These are phyloP conservation scores for Ophiostoma populinum DNA, from an alignment of 2,329 filamentous ascomycete species.

Conservation along the genomic window DNA sequence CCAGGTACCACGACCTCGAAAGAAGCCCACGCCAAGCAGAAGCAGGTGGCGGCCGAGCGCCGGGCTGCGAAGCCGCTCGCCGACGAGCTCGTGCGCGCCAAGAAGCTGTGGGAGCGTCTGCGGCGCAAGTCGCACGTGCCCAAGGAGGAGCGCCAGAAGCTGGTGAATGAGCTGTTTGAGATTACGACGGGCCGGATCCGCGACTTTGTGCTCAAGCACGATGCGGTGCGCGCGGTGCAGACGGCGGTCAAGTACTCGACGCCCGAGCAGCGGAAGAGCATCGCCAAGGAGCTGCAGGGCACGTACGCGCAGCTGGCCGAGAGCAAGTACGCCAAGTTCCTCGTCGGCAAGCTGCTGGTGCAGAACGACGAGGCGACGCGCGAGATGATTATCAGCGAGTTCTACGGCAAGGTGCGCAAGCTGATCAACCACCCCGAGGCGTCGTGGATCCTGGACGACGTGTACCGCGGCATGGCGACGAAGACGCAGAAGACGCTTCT, in stretches of 20 bases:
- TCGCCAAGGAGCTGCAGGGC: conserved; percentile 72
- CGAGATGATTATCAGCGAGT: conserved; percentile 80
- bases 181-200: conserved; percentile 85
- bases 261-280: conserved; percentile 65
- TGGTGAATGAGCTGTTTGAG: conserved; percentile 76
- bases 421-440: conserved; percentile 93
- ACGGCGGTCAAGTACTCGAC: conserved; percentile 94
- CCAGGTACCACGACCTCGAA: conserved; percentile 35
- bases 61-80: conserved; percentile 87
- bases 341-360: conserved; percentile 91
- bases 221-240: conserved; percentile 90
- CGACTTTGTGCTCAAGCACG: conserved; percentile 97
- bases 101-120: conserved; percentile 93
- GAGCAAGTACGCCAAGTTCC: conserved; percentile 92
- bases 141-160: conserved; percentile 67
- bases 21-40: conserved; percentile 88
- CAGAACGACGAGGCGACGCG: conserved; percentile 76
- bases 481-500: conserved; percentile 71
- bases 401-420: conserved; percentile 83
- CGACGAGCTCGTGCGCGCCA: conserved; percentile 72
- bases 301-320: conserved; percentile 74
- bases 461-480: conserved; percentile 78
- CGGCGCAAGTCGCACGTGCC: conserved; percentile 87
- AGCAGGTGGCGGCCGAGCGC: conserved; percentile 69
- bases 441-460: conserved; percentile 94